Evolutionary conservation across 1,284 basidiomycete genomes (phyloP).

Genomic region (Farysia itapuensis): DNA sequence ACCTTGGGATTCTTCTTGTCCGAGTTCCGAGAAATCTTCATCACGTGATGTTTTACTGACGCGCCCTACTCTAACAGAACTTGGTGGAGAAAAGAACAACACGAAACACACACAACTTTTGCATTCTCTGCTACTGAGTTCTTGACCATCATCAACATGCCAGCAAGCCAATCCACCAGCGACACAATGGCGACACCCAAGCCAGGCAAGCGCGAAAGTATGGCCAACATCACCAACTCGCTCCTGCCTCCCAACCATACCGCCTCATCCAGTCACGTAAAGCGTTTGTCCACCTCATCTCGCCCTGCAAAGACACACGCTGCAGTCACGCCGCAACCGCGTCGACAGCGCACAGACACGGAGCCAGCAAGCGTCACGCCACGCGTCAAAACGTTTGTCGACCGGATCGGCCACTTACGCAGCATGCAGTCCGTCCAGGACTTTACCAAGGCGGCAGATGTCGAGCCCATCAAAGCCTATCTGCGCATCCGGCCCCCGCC

Average conservation of each 20-base stretch:
- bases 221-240: conserved; percentile 38
- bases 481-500: conserved; percentile 52
- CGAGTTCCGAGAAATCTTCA: no score
- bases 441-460: conserved; percentile 12
- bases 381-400: conserved; percentile 6
- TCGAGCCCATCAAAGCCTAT: conserved; percentile 43
- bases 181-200: not conserved
- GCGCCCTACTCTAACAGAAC: no score
- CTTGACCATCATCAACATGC: no score
- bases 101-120: no score
- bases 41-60: no score
- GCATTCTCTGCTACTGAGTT: no score
- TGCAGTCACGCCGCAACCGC: conserved; percentile 16
- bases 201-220: conserved; percentile 4
- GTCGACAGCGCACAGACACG: conserved; percentile 28
- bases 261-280: conserved; percentile 12
- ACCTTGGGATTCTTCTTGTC: no score
- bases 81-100: no score
- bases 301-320: not conserved
- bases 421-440: conserved; percentile 27
- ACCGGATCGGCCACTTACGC: conserved; percentile 8
- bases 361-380: conserved; percentile 20
- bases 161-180: no score
- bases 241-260: conserved; percentile 18
- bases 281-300: conserved; percentile 7